Conservation (phyloP, 2,329 filamentous ascomycete genomes). For the Herpotrichia juniperi region DNA sequence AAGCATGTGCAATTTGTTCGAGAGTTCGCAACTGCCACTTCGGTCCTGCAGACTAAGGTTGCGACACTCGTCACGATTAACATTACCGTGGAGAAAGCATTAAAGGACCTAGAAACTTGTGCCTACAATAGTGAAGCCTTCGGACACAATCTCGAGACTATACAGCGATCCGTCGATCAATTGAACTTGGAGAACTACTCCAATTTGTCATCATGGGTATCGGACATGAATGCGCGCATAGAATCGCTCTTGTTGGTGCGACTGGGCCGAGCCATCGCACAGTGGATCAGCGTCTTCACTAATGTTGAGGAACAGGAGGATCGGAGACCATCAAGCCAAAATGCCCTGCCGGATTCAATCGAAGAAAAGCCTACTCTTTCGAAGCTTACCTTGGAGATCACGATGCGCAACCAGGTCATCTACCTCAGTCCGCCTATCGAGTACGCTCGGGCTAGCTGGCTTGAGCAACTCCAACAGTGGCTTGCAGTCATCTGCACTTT, state of each 20-base stretch:
- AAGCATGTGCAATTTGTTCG: slow-evolving; percentile 97
- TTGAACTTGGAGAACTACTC: slow-evolving; percentile 95
- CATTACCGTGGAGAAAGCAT: slow-evolving; percentile 78
- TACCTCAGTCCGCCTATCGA: slow-evolving; percentile 94
- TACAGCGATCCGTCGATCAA: slow-evolving; percentile 93
- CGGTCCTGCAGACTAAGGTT: slow-evolving; percentile 87
- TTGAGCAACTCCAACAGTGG: slow-evolving; percentile 91
- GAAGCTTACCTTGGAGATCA: slow-evolving; percentile 85
- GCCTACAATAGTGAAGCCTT: slow-evolving; percentile 82
- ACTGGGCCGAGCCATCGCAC: slow-evolving; percentile 79
- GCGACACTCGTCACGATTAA: slow-evolving; percentile 79
- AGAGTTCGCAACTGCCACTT: slow-evolving; percentile 87
- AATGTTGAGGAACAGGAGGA: slow-evolving; percentile 42
- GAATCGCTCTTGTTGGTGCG: slow-evolving; percentile 80
- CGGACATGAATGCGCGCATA: slow-evolving; percentile 83
- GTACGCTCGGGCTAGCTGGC: slow-evolving; percentile 91
- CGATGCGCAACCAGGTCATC: slow-evolving; percentile 97
- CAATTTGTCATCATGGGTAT: slow-evolving; percentile 90
- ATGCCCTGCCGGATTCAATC: slow-evolving; percentile 52
- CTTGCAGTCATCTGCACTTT: slow-evolving; percentile 90
- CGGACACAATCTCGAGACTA: slow-evolving; percentile 77
- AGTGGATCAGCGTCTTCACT: slow-evolving; percentile 88
- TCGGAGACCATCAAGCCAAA: slow-evolving; percentile 32
- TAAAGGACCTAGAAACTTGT: slow-evolving; percentile 83
- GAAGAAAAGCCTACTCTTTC: slow-evolving; percentile 66